Percentiles rank a stretch among this genome's conserved stretches.
These are phyloP conservation scores for Stachybotrys echinatus DNA, from an alignment of 2,329 filamentous ascomycete species.

Conservation along the genomic window DNA sequence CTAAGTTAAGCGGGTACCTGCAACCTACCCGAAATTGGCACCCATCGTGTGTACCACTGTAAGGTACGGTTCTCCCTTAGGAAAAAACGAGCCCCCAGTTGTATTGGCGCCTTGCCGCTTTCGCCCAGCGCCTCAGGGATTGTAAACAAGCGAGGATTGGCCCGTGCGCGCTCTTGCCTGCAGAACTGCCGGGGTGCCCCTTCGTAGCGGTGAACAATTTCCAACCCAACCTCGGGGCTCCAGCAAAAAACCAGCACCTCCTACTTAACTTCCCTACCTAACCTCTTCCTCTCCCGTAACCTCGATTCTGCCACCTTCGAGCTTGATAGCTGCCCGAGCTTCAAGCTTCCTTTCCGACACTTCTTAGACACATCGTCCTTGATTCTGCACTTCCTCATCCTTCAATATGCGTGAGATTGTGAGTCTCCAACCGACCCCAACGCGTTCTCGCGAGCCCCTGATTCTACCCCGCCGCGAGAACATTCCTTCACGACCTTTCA, in stretches of 20 bases:
- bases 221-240: constrained; percentile 14
- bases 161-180: constrained; percentile 17
- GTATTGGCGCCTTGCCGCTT: constrained; percentile 21
- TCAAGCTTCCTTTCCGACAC: constrained; percentile 19
- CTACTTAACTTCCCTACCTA: constrained; percentile 1
- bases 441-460: constrained; percentile 36
- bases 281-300: constrained; percentile 15
- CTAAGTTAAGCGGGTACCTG: too few relatives aligned
- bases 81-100: constrained; percentile 2
- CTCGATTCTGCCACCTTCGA: constrained; percentile 15
- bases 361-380: constrained; percentile 16
- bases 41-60: too few relatives aligned
- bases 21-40: too few relatives aligned
- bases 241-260: constrained; percentile 31
- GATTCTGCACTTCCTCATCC: constrained; percentile 17
- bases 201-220: constrained; percentile 30
- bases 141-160: constrained; percentile 29
- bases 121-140: constrained; percentile 19
- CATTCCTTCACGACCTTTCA: constrained; percentile 7
- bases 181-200: constrained; percentile 6
- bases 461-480: constrained; percentile 29
- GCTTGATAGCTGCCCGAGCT: constrained; percentile 29
- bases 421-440: constrained; percentile 32
- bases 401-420: constrained; percentile 66
- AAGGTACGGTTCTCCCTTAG: too few relatives aligned